Percentiles rank a stretch among this genome's conserved stretches.
Conservation (phyloP, 345 rosid species). For the Trapa bicornis region DNA sequence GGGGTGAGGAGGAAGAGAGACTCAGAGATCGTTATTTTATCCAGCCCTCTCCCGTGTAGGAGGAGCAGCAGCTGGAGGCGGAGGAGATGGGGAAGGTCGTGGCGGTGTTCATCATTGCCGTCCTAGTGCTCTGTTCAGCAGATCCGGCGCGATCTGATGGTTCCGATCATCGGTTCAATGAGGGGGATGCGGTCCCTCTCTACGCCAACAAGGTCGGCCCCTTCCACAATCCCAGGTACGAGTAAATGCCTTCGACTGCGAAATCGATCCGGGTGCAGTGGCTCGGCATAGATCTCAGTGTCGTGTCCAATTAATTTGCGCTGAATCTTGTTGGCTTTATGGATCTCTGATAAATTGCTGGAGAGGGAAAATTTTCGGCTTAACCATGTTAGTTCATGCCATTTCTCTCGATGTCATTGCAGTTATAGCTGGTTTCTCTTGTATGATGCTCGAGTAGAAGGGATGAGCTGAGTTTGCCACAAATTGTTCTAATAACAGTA, state of each 20-base stretch:
- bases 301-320: not conserved
- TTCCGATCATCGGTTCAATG: constrained; percentile 45
- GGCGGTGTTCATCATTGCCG: constrained; percentile 12
- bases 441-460: not conserved
- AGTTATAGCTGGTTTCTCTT: not conserved
- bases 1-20: not conserved
- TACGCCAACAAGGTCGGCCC: constrained; percentile 61
- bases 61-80: not conserved
- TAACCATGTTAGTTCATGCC: not conserved
- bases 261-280: constrained; percentile 3
- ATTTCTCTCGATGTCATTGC: not conserved
- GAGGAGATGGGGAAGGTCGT: constrained; percentile 6
- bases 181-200: constrained; percentile 44
- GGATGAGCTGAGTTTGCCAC: not conserved
- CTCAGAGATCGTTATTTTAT: no score
- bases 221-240: constrained; percentile 52
- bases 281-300: not conserved
- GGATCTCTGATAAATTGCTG: not conserved
- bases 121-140: not conserved
- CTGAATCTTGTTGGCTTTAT: not conserved
- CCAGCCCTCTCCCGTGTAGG: not conserved
- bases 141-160: constrained; percentile 25
- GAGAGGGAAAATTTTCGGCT: not conserved
- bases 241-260: not conserved
- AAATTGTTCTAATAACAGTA: no score